phyloP scores from a whole-genome alignment of 768 basidiomycete genomes.

The Clitopilus hobsonii region DNA sequence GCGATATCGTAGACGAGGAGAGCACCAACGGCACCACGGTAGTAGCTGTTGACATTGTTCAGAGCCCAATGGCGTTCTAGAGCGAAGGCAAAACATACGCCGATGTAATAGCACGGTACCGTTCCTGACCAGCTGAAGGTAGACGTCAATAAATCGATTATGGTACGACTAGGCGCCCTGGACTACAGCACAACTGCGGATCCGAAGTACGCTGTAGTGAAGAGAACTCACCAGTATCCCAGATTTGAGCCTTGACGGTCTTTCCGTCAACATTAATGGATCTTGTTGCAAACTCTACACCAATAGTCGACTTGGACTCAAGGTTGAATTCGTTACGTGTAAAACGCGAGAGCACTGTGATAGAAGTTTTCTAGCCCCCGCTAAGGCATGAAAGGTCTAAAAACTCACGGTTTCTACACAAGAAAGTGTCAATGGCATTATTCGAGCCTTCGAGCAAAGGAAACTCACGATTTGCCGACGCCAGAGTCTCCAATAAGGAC shows the following conservation, averaged over 20 bases:
- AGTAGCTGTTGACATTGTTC: slow-evolving; percentile 58
- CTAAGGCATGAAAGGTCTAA: neutral
- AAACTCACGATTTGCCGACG: slow-evolving; percentile 96
- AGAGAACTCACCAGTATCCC: slow-evolving; percentile 85
- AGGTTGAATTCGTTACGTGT: slow-evolving; percentile 99
- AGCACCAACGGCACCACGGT: slow-evolving; percentile 93
- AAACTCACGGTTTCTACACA: slow-evolving; percentile 58
- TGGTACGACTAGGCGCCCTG: neutral
- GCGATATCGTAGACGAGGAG: slow-evolving; percentile 93
- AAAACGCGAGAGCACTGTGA: slow-evolving; percentile 95
- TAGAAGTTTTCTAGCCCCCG: slow-evolving; percentile 2
- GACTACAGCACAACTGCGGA: slow-evolving; percentile 6
- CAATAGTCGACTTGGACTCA: slow-evolving; percentile 98
- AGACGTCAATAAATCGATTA: slow-evolving; percentile 4
- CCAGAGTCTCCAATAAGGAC: slow-evolving; percentile 99
- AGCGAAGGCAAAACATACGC: slow-evolving; percentile 52
- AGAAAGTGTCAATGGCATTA: slow-evolving; percentile 1
- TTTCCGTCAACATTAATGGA: slow-evolving; percentile 94
- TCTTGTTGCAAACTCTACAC: slow-evolving; percentile 97
- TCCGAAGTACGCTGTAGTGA: slow-evolving; percentile 2
- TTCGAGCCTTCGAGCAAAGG: neutral
- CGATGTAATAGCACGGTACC: slow-evolving; percentile 96
- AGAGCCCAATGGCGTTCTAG: neutral
- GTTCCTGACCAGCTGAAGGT: slow-evolving; percentile 86
- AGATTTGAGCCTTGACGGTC: slow-evolving; percentile 97